phyloP scores from a whole-genome alignment of 2,329 filamentous ascomycete species.

The Paraconiothyrium brasiliense region DNA sequence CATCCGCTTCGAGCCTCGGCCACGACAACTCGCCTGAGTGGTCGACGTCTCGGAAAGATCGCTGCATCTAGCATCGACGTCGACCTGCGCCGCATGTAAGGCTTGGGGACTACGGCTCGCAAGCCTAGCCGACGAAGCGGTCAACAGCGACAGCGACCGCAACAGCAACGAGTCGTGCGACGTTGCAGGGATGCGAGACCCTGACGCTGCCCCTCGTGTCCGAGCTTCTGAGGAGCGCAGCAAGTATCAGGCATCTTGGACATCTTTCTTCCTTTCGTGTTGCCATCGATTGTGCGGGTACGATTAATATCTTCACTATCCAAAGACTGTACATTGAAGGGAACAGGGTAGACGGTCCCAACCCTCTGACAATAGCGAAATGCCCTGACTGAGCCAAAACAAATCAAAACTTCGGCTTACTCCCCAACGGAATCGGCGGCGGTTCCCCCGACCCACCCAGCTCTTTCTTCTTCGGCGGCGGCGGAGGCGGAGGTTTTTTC shows the following conservation, averaged over 20 bases:
- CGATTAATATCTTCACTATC: no score
- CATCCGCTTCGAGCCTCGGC: slow-evolving; percentile 2
- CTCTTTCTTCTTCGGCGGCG: slow-evolving; percentile 65
- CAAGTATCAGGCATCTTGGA: no score
- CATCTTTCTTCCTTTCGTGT: not conserved
- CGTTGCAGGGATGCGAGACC: slow-evolving; percentile 1
- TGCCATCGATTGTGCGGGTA: no score
- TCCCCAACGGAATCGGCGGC: slow-evolving; percentile 66
- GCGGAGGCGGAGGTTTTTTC: slow-evolving; percentile 67
- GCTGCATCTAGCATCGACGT: slow-evolving; percentile 35
- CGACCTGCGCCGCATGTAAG: slow-evolving; percentile 24
- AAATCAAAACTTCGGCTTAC: slow-evolving; percentile 61
- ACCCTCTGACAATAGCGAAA: not conserved
- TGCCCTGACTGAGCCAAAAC: not conserved
- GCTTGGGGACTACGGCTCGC: slow-evolving; percentile 7
- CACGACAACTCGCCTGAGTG: slow-evolving; percentile 27
- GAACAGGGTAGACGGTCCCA: slow-evolving; percentile 23
- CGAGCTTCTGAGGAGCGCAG: slow-evolving; percentile 7
- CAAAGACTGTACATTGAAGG: slow-evolving; percentile 24
- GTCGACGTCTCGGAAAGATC: slow-evolving; percentile 30
- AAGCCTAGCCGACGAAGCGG: slow-evolving; percentile 1
- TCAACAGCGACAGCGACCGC: not conserved
- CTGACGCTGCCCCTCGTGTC: slow-evolving; percentile 4
- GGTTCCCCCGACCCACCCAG: slow-evolving; percentile 56
- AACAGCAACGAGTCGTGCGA: not conserved